Evolutionary conservation across 1,139 yeast genomes (phyloP), one percentile per base, ranked within the genome.

Genomic region (Zygosaccharomyces pseudobailii): DNA sequence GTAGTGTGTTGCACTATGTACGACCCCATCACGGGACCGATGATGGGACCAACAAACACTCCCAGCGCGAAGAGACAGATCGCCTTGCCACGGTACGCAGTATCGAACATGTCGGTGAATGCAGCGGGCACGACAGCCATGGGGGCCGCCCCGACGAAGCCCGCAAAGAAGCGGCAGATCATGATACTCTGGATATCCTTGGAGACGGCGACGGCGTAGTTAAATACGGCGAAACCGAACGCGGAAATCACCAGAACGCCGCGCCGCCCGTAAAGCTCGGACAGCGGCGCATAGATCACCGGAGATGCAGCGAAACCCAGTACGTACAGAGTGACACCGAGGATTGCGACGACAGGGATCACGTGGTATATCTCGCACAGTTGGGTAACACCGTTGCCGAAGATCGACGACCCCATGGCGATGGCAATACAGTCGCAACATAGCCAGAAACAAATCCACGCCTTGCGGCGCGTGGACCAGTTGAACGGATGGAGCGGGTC

Each of bases 291-390:
- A 81, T 87, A 87, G 34, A 85, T 56, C 33, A 85, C 70, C 6
- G 95, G 95, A 17, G 95, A 95, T 0, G 84, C 75, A 0, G 94
- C 95, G 65, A 86, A 86, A 20, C 95, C 95, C 37, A 84, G 61
- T 20, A 87, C 95, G 57, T 78, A 87, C 25, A 87, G 71, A 0
- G 94, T 80, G 9, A 86, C 74, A 45, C 87, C 84, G 37, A 87
- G 71, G 6, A 83, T 73, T 6, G 82, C 79, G 4, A 79, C 84
- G 17, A 76, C 80, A 7, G 60, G 54, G 20, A 82, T 79, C 33
- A 84, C 77, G 46, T 74, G 75, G 60, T 65, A 84, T 40, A 68
- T 62, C 32, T 52, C 68, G 53, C 73, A 58, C 37, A 84, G 57
- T 21, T 65, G 73, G 0, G 59, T 48, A 8, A 75, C 69, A 5